Evolutionary conservation across 331 rosid genomes (phyloP).

Genomic region (Phaseolus coccineus): DNA sequence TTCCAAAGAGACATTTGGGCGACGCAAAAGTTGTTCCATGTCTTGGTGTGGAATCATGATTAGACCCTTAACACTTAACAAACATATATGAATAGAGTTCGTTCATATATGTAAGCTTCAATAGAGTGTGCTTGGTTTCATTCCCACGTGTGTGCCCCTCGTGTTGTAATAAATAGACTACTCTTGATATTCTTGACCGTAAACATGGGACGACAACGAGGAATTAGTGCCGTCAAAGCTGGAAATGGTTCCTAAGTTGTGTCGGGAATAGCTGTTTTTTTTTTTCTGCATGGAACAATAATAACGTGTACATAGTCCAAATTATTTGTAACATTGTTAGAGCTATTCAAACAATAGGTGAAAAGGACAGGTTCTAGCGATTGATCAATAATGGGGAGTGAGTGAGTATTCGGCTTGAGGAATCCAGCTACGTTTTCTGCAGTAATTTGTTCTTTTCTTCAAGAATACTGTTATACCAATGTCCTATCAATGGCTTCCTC

Average conservation of each 20-base stretch:
- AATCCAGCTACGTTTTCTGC: conserved; percentile 14
- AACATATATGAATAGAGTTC: not conserved
- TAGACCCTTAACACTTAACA: conserved; percentile 4
- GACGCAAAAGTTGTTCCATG: conserved; percentile 58
- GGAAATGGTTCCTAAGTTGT: conserved; percentile 39
- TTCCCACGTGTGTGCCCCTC: conserved; percentile 52
- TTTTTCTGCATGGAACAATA: conserved; percentile 8
- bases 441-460: not conserved
- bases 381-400: conserved; percentile 13
- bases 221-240: conserved; percentile 64
- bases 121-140: conserved; percentile 44
- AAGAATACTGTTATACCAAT: not conserved
- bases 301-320: conserved; percentile 29
- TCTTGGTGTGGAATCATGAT: conserved; percentile 56
- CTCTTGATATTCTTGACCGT: conserved; percentile 46
- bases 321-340: not conserved
- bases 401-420: not conserved
- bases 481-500: not conserved
- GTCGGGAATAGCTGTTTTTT: conserved; percentile 36
- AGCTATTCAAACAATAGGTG: conserved; percentile 13
- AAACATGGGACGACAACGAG: conserved; percentile 50
- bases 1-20: conserved; percentile 28
- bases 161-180: conserved; percentile 46
- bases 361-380: conserved; percentile 43
- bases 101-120: not conserved